These are phyloP conservation scores for Sphaerulina populicola DNA, from an alignment of 2,329 filamentous ascomycete genomes.

Conservation along the genomic window DNA sequence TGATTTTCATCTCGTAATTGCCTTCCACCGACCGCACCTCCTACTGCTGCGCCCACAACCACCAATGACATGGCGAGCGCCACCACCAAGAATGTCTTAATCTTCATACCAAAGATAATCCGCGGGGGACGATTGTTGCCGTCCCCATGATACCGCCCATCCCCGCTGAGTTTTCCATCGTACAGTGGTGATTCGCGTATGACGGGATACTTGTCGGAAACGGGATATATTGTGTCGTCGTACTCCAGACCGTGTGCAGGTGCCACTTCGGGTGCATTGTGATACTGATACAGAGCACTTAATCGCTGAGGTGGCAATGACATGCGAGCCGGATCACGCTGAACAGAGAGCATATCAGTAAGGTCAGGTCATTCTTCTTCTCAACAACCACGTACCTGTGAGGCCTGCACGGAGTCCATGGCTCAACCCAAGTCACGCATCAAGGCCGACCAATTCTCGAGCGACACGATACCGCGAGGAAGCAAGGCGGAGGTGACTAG, in stretches of 20 bases:
- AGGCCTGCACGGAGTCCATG: slow-evolving; percentile 18
- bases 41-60: slow-evolving; percentile 33
- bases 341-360: slow-evolving; percentile 12
- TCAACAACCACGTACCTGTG: not conserved
- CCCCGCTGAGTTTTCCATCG: slow-evolving; percentile 14
- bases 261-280: slow-evolving; percentile 35
- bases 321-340: slow-evolving; percentile 26
- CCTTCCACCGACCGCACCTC: slow-evolving; percentile 32
- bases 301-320: slow-evolving; percentile 14
- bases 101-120: slow-evolving; percentile 37
- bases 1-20: slow-evolving; percentile 22
- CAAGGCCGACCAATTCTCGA: not conserved
- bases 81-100: slow-evolving; percentile 32
- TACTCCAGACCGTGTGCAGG: slow-evolving; percentile 35
- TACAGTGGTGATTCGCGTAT: slow-evolving; percentile 25
- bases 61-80: slow-evolving; percentile 28
- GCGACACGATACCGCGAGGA: not conserved
- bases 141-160: slow-evolving; percentile 18
- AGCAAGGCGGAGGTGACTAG: not conserved
- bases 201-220: slow-evolving; percentile 34
- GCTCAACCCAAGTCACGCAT: slow-evolving; percentile 9
- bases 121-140: slow-evolving; percentile 30
- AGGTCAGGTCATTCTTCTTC: not conserved
- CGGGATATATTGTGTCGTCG: slow-evolving; percentile 32
- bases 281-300: slow-evolving; percentile 33